Evolutionary conservation across 495 filamentous ascomycete genomes (phyloP), one percentile per base, ranked within the genome.

Genomic region (Xylaria venustula): DNA sequence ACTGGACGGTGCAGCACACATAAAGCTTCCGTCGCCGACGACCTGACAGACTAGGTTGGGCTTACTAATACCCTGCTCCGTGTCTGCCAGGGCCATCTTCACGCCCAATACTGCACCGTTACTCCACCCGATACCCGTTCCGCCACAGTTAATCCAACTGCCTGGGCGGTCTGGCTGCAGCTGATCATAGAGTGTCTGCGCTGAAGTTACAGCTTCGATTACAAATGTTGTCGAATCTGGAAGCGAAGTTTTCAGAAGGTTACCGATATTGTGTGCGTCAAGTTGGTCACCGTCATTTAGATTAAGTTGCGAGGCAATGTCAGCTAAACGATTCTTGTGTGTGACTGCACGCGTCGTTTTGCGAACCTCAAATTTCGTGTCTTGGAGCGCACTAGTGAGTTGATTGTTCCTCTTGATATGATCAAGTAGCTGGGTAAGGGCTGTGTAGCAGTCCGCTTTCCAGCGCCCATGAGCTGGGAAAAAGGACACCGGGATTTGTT

Each of bases 401-500:
- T 19, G 15, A 11, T 42, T 20, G 23, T 62, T 23, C 28, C 36
- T 48, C 22, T 60, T 61, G 14, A 78, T 67, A 50, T 67, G 44
- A 22, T 64, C 25, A 8, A 66, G 54, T 2, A 78, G 47, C 32
- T 79, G 76, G 1, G 56, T 64, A 3, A 79, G 66, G 2, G 70
- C 73, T 0, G 71, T 77, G 25, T 64, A 64, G 37, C 67, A 64
- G 40, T 79, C 76, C 15, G 74, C 73, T 47, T 66, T 71, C 68
- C 67, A 78, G 11, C 73, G 67, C 1, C 64, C 69, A 9, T 72
- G 60, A 26, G 76, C 73, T 14, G 70, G 65, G 58, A 76, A 68
- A 62, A 74, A 77, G 47, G 73, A 78, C 5, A 88, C 83, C 0
- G 87, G 84, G 63, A 91, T 91, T 66, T 87, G 85, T 54, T 87